Conservation (phyloP, 306 rosid genomes). For the Vigna hirtella region DNA sequence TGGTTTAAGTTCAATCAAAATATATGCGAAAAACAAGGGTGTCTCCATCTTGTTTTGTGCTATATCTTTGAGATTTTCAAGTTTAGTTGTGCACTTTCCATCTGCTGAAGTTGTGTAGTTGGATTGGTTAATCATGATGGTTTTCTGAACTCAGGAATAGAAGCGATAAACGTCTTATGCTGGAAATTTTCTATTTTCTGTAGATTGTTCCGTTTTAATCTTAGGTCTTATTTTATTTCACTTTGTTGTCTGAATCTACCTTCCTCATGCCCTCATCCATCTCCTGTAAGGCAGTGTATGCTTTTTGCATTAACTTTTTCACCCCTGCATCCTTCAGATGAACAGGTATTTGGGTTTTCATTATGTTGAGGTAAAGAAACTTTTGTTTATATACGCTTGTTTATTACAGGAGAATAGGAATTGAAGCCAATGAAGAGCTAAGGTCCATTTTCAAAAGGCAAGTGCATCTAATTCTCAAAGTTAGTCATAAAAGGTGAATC, state of each 20-base stretch:
- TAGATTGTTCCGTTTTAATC: background rate
- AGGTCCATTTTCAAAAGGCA: conserved; percentile 86
- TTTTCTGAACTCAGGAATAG: conserved; percentile 10
- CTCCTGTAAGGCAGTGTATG: background rate
- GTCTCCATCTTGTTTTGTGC: background rate
- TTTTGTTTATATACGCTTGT: conserved; percentile 27
- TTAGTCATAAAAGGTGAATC: conserved; percentile 62
- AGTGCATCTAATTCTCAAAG: conserved; percentile 93
- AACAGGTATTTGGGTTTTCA: conserved; percentile 30
- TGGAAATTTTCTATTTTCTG: background rate
- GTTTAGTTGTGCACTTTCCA: conserved; percentile 12
- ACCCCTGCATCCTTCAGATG: background rate
- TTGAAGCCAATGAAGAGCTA: conserved; percentile 95
- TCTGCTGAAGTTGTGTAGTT: background rate
- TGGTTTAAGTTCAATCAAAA: conserved; percentile 27
- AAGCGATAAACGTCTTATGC: background rate
- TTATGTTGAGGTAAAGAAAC: background rate
- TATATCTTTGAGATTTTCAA: conserved; percentile 2
- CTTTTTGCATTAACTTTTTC: conserved; percentile 5
- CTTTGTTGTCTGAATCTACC: conserved; percentile 21
- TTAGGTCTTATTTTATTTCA: background rate
- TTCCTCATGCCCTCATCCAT: conserved; percentile 1
- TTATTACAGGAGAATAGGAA: conserved; percentile 85
- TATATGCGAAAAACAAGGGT: conserved; percentile 1
- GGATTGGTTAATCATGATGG: background rate